phyloP scores from a whole-genome alignment of 164 flowering plant species.

The Malania oleifera region DNA sequence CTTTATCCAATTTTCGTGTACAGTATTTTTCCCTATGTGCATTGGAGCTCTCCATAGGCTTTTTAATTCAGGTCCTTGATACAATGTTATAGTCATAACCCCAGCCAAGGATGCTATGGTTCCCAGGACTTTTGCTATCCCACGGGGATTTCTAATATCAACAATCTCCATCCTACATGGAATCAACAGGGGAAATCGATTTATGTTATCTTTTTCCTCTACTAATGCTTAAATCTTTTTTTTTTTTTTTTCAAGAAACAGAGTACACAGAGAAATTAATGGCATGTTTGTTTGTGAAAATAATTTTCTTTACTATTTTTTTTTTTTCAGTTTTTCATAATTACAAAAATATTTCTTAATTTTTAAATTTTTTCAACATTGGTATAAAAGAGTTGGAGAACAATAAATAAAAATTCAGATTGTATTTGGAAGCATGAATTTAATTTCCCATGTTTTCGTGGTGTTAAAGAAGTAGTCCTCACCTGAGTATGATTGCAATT shows the following conservation, averaged over 20 bases:
- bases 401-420: background rate
- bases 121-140: background rate
- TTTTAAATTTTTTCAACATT: no score
- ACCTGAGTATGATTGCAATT: background rate
- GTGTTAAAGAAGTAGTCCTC: background rate
- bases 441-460: background rate
- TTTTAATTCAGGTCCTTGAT: background rate
- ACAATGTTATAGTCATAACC: background rate
- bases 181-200: no score
- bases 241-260: no score
- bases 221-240: no score
- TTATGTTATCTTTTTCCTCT: no score
- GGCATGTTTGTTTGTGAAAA: no score
- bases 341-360: no score
- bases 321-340: no score
- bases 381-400: background rate
- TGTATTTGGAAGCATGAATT: background rate
- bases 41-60: background rate
- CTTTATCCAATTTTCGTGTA: background rate
- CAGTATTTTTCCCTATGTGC: background rate
- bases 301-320: no score
- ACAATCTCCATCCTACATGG: constrained; percentile 1
- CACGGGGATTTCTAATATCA: background rate
- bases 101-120: background rate
- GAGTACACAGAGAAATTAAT: no score